phyloP scores from a whole-genome alignment of 2,329 filamentous ascomycete species.

The Hypoxylon sp. region DNA sequence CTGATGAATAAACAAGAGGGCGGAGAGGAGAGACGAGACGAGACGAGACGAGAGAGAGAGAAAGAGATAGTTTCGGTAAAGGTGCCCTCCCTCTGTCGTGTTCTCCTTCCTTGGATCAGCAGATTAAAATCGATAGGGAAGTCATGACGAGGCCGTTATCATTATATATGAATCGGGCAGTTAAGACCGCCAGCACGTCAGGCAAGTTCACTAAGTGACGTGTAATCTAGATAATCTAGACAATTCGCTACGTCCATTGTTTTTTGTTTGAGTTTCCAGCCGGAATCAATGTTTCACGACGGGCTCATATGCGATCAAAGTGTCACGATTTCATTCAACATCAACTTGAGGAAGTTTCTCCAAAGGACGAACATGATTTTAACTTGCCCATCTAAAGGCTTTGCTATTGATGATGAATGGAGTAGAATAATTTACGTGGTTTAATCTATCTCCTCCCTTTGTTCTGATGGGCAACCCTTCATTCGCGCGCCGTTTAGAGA shows the following conservation, averaged over 20 bases:
- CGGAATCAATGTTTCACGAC: slow-evolving; percentile 20
- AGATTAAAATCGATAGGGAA: neutral
- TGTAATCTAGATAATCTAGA: slow-evolving; percentile 2
- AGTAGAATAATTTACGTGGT: neutral
- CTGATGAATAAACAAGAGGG: neutral
- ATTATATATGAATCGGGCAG: slow-evolving; percentile 14
- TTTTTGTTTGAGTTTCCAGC: slow-evolving; percentile 10
- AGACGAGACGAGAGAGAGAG: neutral
- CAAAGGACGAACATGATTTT: neutral
- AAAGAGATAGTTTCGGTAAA: neutral
- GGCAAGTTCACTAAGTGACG: slow-evolving; percentile 25
- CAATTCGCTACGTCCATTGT: slow-evolving; percentile 6
- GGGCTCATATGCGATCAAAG: slow-evolving; percentile 16
- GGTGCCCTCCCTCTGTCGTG: slow-evolving; percentile 4
- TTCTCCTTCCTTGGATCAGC: slow-evolving; percentile 19
- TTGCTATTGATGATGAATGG: slow-evolving; percentile 2
- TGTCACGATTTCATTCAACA: slow-evolving; percentile 16
- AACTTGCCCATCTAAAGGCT: neutral
- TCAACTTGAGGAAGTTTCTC: neutral
- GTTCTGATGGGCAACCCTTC: neutral
- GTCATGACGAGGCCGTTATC: slow-evolving; percentile 14
- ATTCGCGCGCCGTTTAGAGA: neutral
- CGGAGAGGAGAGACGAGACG: neutral
- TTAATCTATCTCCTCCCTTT: slow-evolving; percentile 9
- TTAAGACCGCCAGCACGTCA: slow-evolving; percentile 19